Evolutionary conservation across 441 rosid species (phyloP).

Genomic region (Erodium texanum): DNA sequence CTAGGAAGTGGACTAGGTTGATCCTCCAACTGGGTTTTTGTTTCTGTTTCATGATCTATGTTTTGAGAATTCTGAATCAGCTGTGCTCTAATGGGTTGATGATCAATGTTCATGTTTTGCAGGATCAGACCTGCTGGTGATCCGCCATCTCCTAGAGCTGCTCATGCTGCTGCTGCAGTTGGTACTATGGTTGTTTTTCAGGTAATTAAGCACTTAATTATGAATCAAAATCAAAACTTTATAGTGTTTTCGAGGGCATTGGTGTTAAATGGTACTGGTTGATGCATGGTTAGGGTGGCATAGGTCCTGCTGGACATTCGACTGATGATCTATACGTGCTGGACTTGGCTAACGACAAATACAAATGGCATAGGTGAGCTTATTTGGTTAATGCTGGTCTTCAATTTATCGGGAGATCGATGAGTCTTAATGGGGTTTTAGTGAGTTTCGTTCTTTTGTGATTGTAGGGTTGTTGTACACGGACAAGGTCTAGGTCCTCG

Average conservation of each 20-base stretch:
- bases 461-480: constrained; percentile 84
- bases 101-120: constrained; percentile 17
- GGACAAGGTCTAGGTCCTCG: constrained; percentile 99
- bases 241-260: neutral
- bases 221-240: too few species aligned
- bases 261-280: constrained; percentile 8
- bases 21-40: neutral
- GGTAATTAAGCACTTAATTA: constrained; percentile 32
- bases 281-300: constrained; percentile 67
- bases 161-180: constrained; percentile 92
- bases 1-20: constrained; percentile 90
- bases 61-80: constrained; percentile 2
- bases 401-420: neutral
- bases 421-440: constrained; percentile 7
- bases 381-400: constrained; percentile 5
- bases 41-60: neutral
- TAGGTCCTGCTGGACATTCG: constrained; percentile 99
- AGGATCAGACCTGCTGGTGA: constrained; percentile 92
- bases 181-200: constrained; percentile 99
- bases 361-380: constrained; percentile 94
- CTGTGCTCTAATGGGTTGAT: neutral
- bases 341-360: constrained; percentile 86
- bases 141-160: constrained; percentile 98
- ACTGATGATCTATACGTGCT: constrained; percentile 95
- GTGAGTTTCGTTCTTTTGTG: constrained; percentile 10